Base-by-base conservation (phyloP, 495 filamentous ascomycete species). In the Aspergillus kassunensis region DNA sequence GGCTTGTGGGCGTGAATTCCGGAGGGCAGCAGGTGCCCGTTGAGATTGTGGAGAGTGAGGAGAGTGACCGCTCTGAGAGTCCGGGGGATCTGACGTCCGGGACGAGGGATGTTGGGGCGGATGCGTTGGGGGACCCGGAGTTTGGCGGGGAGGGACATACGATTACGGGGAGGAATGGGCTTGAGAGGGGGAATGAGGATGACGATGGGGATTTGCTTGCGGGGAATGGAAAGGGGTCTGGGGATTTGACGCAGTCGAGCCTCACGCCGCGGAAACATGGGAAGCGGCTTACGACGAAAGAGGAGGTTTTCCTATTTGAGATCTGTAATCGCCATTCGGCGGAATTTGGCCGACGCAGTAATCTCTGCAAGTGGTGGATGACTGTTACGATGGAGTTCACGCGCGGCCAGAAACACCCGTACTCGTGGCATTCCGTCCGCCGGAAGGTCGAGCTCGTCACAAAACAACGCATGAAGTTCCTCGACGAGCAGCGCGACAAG, bases 301-400 rank as follows among this genome's bases (percentile, higher is more conserved):
- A 76, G 39, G 71, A 76, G 46, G 65, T 76, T 11, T 67, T 62
- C 0, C 61, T 76, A 4, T 74, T 76, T 27, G 65, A 72, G 40
- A 68, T 76, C 30, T 76, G 73, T 48, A 76, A 72, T 51, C 66
- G 60, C 9, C 61, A 73, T 47, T 66, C 67, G 9, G 50, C 42
- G 15, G 66, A 60, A 2, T 76, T 76, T 43, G 73, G 73, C 3
- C 68, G 65, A 33, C 73, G 73, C 56, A 76, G 70, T 49, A 74
- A 72, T 30, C 65, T 76, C 4, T 76, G 73, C 53, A 71, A 74
- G 33, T 76, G 73, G 73, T 76, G 73, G 73, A 68, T 64, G 52
- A 69, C 59, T 5, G 59, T 76, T 15, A 67, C 73, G 11, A 55
- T 55, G 21, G 71, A 74, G 40, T 76, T 76, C 49, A 70, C 66